Conservation (phyloP, 495 filamentous ascomycete species). For the Daldinia concentrica region DNA sequence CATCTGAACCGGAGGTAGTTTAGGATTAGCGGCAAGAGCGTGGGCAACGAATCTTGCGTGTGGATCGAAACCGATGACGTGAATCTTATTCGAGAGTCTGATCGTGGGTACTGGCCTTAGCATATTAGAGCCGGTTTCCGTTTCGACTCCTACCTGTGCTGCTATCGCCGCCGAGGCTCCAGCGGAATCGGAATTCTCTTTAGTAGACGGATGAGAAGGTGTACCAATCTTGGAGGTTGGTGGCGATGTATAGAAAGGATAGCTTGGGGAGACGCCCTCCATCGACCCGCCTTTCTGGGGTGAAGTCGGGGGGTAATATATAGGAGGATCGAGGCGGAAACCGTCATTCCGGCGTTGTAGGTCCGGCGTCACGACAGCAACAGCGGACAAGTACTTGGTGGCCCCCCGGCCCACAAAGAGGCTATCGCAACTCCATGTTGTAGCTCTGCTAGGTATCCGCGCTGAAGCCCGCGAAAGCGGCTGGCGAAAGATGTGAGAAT, state of each 20-base stretch:
- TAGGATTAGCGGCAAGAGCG: conserved; percentile 51
- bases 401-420: conserved; percentile 61
- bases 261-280: not conserved
- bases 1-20: conserved; percentile 44
- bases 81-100: conserved; percentile 51
- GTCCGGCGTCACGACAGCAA: not conserved
- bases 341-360: conserved; percentile 12
- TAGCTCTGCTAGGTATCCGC: conserved; percentile 59
- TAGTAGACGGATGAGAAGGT: not conserved
- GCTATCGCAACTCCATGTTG: conserved; percentile 61
- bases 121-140: not conserved
- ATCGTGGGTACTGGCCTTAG: not conserved
- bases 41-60: conserved; percentile 63
- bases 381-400: conserved; percentile 44
- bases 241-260: conserved; percentile 24
- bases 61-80: conserved; percentile 62
- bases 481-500: conserved; percentile 48
- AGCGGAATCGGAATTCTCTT: not conserved
- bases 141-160: not conserved
- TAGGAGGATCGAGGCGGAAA: conserved; percentile 36
- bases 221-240: not conserved
- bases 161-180: not conserved
- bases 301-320: conserved; percentile 16
- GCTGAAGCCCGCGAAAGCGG: conserved; percentile 62
- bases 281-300: not conserved